These are phyloP conservation scores for Fusarium sp. DNA, from an alignment of 2,329 filamentous ascomycete species.

Conservation along the genomic window DNA sequence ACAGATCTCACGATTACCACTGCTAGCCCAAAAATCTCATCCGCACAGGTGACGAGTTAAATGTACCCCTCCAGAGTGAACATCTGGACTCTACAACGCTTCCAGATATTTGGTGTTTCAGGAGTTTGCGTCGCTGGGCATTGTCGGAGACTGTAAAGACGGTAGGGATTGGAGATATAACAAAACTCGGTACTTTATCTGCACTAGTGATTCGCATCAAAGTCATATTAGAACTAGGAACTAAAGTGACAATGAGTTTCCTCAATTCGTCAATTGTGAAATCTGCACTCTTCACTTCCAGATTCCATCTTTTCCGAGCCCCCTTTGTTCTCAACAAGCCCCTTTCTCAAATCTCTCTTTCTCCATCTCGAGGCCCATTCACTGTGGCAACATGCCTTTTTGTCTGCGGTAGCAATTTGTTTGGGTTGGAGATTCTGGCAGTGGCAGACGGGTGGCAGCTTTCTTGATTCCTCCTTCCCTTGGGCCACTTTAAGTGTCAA, in stretches of 20 bases:
- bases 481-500: not conserved
- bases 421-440: not conserved
- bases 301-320: not conserved
- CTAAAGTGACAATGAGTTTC: not conserved
- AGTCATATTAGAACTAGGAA: no score
- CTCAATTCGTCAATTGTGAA: conserved; percentile 9
- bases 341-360: not conserved
- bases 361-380: no score
- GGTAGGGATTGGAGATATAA: no score
- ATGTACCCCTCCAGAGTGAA: no score
- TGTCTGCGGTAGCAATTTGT: not conserved
- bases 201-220: no score
- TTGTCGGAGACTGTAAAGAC: no score
- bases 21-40: not conserved
- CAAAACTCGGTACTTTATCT: no score
- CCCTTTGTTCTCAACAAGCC: not conserved
- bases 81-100: no score
- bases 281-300: not conserved
- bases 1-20: not conserved
- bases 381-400: no score
- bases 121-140: no score
- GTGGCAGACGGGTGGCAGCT: conserved; percentile 1
- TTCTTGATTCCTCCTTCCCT: not conserved
- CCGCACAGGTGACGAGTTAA: not conserved
- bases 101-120: no score